Conservation (phyloP, 2,329 filamentous ascomycete species). For the Sphaerulina vaccinii region DNA sequence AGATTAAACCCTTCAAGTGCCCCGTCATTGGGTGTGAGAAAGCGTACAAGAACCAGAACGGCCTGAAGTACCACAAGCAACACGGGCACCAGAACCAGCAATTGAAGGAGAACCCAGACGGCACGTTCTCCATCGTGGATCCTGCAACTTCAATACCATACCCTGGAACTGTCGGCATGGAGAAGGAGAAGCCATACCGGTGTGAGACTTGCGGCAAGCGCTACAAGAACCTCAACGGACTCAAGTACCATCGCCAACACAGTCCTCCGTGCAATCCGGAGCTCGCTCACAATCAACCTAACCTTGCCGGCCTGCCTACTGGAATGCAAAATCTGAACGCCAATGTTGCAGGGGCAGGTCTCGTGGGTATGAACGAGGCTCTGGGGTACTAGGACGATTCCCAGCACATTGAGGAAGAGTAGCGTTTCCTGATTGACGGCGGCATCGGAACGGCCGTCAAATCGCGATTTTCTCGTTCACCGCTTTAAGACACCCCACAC, state of each 20-base stretch:
- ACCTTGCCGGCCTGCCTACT: conserved; percentile 36
- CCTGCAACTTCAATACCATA: conserved; percentile 92
- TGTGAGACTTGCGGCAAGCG: conserved; percentile 97
- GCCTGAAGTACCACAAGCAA: conserved; percentile 83
- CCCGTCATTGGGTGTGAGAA: conserved; percentile 98
- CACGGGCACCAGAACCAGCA: conserved; percentile 97
- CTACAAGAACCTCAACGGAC: conserved; percentile 97
- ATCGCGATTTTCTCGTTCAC: conserved; percentile 3
- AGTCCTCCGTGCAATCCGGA: conserved; percentile 89
- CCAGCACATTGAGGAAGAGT: neutral
- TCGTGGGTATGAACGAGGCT: conserved; percentile 49
- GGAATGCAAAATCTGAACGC: conserved; percentile 47
- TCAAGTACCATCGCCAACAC: conserved; percentile 80
- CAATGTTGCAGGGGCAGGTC: conserved; percentile 53
- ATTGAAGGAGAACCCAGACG: conserved; percentile 92
- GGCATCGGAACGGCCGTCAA: conserved; percentile 3
- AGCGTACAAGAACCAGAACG: conserved; percentile 99
- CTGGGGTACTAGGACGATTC: conserved; percentile 31
- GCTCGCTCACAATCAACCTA: conserved; percentile 50
- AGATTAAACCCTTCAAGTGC: conserved; percentile 96
- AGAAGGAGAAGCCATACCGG: conserved; percentile 98
- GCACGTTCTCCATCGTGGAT: conserved; percentile 97
- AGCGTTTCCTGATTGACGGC: conserved; percentile 13
- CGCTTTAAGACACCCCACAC: conserved; percentile 18
- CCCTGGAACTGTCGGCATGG: conserved; percentile 96